Base-by-base conservation (phyloP, 441 rosid genomes). In the Dalechampia spathulata region DNA sequence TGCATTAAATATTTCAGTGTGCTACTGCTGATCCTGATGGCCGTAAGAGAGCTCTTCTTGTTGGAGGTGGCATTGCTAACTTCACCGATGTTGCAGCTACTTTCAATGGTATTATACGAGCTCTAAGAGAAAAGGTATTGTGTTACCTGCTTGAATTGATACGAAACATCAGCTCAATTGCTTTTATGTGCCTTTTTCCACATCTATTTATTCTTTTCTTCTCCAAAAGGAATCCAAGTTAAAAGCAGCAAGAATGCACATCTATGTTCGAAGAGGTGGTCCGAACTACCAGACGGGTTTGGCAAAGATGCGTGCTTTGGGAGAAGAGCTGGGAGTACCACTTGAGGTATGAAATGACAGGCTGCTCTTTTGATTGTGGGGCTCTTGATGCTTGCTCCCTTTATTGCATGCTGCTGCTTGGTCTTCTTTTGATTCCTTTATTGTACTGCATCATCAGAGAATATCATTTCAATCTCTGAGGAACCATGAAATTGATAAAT, bases 61-160 rank as follows among this genome's bases (percentile, higher is more conserved):
- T 91, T 49, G 98, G 98, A 66, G 98, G 96, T 13, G 96, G 98
- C 61, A 90, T 87, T 41, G 96, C 98, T 43, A 90, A 90, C 65
- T 90, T 90, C 66, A 90, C 96, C 0, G 96, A 90, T 17, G 98
- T 90, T 45, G 96, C 90, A 30, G 83, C 96, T 67, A 90, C 98
- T 25, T 90, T 90, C 68, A 90, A 74, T 25, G 96, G 96, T 45
- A 90, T 90, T 56, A 83, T 87, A 59, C 70, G 85, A 57, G 96
- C 98, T 39, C 64, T 90, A 44, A 85, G 81, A 59, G 98, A 90
- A 65, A 90, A 90, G 88, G 98, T 75, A 70, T 3, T 0, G 12
- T 70, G 8, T 30, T 30, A 3, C 8, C 50, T 51, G 9, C 44
- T 39, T 51, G 48, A 53, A 41, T 28, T 17, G 17, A 2, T 25